Evolutionary conservation across 2,329 filamentous ascomycete genomes (phyloP), one percentile per base, ranked within the genome.

Genomic region (Monosporascus sp.): DNA sequence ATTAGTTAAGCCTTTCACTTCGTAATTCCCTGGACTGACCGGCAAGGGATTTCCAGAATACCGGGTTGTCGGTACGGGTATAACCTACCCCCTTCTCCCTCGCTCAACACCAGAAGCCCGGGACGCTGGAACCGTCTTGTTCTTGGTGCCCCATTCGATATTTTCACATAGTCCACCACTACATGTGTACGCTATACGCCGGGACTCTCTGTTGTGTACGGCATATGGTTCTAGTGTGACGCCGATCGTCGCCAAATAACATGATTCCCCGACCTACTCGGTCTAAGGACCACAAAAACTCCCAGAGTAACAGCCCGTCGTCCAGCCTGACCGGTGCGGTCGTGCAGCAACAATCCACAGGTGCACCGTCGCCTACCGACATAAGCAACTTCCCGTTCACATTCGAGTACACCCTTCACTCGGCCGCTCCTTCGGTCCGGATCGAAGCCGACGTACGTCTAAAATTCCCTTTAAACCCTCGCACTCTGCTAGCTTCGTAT

Each of bases 331-430:
- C 31, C 51, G 48, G 6, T 17, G 38, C 17, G 47, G 46, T 27
- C 40, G 45, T 48, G 49, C 48, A 37, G 19, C 38, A 20, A 8
- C 45, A 37, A 51, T 16, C 19, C 35, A 37, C 11, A 35, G 31
- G 31, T 48, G 11, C 27, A 26, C 52, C 37, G 20, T 51, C 54
- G n/a, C 55, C 52, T 31, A 49, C 52, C 47, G 53, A 57, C 43
- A 51, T 60, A 9, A 57, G 54, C 52, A 60, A 56, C 41, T 61
- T 57, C 37, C 58, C 56, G 14, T 60, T 60, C 31, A 60, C 58
- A 17, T 61, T 60, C 40, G 58, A 61, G 20, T 50, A 58, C 37
- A 46, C 40, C 14, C 26, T 56, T 35, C 54, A 50, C 45, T 55
- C 54, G 27, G 44, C 59, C 17, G 52, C 58, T 19, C 50, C 41